Evolutionary conservation across 176 grass and related monocot species (phyloP).

Genomic region (Poa annua): DNA sequence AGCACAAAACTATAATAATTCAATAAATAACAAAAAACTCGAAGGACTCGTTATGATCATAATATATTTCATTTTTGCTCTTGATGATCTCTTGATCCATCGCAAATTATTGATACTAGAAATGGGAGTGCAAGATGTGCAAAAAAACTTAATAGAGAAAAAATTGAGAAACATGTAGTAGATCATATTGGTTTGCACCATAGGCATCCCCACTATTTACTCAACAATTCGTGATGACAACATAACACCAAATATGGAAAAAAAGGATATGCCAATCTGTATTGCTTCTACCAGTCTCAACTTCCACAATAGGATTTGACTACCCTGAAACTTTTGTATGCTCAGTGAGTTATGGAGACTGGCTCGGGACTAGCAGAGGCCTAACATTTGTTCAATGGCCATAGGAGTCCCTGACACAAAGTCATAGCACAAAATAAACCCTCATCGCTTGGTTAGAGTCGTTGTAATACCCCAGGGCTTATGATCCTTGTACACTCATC

Average conservation of each 20-base stretch:
- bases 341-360: not conserved
- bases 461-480: too few relatives aligned
- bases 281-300: not conserved
- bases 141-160: not conserved
- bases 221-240: not conserved
- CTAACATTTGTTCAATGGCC: not conserved
- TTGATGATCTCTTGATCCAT: too few relatives aligned
- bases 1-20: not conserved
- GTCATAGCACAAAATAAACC: not conserved
- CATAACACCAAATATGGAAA: not conserved
- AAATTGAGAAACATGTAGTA: not conserved
- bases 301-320: not conserved
- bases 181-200: not conserved
- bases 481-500: too few relatives aligned
- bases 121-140: not conserved
- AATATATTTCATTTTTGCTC: not conserved
- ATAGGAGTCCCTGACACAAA: not conserved
- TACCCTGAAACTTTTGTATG: not conserved
- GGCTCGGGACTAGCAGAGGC: too few relatives aligned
- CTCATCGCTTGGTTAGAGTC: too few relatives aligned
- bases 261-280: not conserved
- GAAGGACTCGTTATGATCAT: not conserved
- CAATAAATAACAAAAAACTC: not conserved
- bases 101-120: not conserved
- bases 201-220: not conserved